Evolutionary conservation across 495 filamentous ascomycete genomes (phyloP), one percentile per base, ranked within the genome.

Genomic region (Choiromyces venosus): DNA sequence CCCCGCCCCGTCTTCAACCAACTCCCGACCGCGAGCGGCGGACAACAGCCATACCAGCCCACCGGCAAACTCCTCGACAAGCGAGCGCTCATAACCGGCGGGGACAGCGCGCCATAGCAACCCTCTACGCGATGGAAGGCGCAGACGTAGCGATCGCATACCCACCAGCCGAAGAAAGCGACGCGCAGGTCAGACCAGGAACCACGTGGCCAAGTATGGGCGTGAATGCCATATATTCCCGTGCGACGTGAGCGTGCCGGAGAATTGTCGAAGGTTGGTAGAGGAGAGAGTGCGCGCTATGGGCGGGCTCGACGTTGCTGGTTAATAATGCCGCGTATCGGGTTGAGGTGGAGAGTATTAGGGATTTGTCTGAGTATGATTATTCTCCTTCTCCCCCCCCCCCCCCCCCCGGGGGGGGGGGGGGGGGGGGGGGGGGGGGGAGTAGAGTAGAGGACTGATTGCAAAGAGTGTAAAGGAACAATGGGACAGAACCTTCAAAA

Each of bases 101-200:
- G 92, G 19, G 92, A 95, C 80, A 91, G 87, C 89, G 92, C 10
- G 89, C 92, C 0, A 87, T 90, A 21, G 91, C 92, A 0, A 88
- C 94, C 21, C 85, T 96, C 0, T 94, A 89, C 71, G 92, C 92
- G 29, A 90, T 93, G 88, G 93, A 95, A 82, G 93, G 92, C 5
- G 92, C 92, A 18, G 88, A 90, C 65, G 88, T 87, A 66, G 83
- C 91, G 21, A 93, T 96, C 73, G 87, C 86, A 21, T 93, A 94
- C 78, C 84, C 93, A 0, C 90, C 90, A 0, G 87, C 91, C 37
- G 92, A 96, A 79, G 89, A 94, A 79, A 85, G 87, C 46, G 92
- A 94, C 75, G 92, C 92, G 0, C 84, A 89, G 74, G 88, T n/a
- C n/a, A 92, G 78, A 93, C 93, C 16, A 90, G 89, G 83, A 84